Evolutionary conservation across 768 basidiomycete genomes (phyloP).

Genomic region (Naganishia friedmannii): DNA sequence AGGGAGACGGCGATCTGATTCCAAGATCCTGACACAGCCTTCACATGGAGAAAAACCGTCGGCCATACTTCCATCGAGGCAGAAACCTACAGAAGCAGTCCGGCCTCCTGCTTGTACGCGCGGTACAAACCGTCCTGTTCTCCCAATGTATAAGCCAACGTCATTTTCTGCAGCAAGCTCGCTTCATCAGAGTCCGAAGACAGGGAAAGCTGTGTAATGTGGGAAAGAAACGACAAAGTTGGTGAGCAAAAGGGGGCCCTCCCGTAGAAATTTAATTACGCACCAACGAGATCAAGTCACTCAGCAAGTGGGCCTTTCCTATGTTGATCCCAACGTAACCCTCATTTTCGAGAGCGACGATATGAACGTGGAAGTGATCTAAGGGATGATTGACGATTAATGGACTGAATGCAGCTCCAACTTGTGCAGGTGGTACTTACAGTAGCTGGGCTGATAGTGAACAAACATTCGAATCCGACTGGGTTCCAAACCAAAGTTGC

Average conservation of each 20-base stretch:
- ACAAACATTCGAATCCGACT: slow-evolving; percentile 74
- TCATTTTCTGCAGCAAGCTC: slow-evolving; percentile 66
- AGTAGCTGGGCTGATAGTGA: slow-evolving; percentile 96
- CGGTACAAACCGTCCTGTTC: slow-evolving; percentile 71
- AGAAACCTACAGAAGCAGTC: too few relatives aligned
- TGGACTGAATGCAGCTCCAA: too few relatives aligned
- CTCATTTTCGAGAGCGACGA: slow-evolving; percentile 72
- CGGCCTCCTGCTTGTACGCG: slow-evolving; percentile 51
- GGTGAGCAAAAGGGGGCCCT: not conserved
- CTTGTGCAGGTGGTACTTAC: too few relatives aligned
- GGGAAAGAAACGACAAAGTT: slow-evolving; percentile 27
- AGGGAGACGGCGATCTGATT: too few relatives aligned
- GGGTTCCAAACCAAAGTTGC: slow-evolving; percentile 65
- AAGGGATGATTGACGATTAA: not conserved
- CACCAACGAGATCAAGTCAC: slow-evolving; percentile 84
- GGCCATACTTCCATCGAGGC: too few relatives aligned
- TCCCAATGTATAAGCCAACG: slow-evolving; percentile 77
- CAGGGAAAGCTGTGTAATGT: slow-evolving; percentile 15
- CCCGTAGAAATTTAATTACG: slow-evolving; percentile 31
- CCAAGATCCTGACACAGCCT: too few relatives aligned
- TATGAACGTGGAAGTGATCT: slow-evolving; percentile 95
- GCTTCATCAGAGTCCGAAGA: slow-evolving; percentile 47
- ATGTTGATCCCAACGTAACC: slow-evolving; percentile 69
- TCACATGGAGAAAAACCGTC: too few relatives aligned
- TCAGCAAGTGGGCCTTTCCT: slow-evolving; percentile 88